Evolutionary conservation across 2,329 filamentous ascomycete genomes (phyloP).

Genomic region (Fusarium lateritium): DNA sequence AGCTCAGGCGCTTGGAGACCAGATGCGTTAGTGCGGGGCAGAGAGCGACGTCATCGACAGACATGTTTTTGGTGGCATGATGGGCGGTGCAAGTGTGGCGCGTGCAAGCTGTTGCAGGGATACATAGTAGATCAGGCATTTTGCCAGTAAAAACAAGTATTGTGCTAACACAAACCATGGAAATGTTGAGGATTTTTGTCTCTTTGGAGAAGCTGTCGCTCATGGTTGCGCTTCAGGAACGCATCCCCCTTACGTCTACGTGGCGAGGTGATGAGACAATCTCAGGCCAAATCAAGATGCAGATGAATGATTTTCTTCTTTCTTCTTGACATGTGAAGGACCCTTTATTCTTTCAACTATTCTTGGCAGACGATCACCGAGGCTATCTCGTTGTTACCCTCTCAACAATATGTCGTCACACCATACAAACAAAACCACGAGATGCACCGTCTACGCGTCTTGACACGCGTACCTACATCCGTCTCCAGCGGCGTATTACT

Average conservation of each 20-base stretch:
- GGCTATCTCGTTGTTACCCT: conserved; percentile 7
- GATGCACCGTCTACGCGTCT: conserved; percentile 28
- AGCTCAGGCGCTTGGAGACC: conserved; percentile 30
- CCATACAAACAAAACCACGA: conserved; percentile 20
- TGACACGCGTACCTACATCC: conserved; percentile 24
- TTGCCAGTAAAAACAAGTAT: conserved; percentile 5
- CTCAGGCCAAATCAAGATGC: conserved; percentile 34
- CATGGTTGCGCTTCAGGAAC: conserved; percentile 28
- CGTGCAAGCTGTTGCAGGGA: conserved; percentile 11
- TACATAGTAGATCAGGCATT: conserved; percentile 5
- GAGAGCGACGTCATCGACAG: conserved; percentile 49
- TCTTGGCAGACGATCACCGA: conserved; percentile 29
- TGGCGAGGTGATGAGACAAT: conserved; percentile 42
- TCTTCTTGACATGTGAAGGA: conserved; percentile 38
- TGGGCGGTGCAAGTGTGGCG: conserved; percentile 43
- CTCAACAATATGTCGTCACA: conserved; percentile 15
- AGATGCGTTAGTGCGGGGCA: conserved; percentile 49
- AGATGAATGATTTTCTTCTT: conserved; percentile 19
- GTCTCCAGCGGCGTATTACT: conserved; percentile 8
- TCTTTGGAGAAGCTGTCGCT: conserved; percentile 29
- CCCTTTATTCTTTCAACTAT: conserved; percentile 15
- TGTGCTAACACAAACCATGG: neutral
- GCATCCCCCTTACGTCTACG: conserved; percentile 34
- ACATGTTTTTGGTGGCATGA: conserved; percentile 40
- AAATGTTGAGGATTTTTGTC: conserved; percentile 14